Conservation (phyloP, 805 yeast genomes). For the Cyberlindnera veronae region DNA sequence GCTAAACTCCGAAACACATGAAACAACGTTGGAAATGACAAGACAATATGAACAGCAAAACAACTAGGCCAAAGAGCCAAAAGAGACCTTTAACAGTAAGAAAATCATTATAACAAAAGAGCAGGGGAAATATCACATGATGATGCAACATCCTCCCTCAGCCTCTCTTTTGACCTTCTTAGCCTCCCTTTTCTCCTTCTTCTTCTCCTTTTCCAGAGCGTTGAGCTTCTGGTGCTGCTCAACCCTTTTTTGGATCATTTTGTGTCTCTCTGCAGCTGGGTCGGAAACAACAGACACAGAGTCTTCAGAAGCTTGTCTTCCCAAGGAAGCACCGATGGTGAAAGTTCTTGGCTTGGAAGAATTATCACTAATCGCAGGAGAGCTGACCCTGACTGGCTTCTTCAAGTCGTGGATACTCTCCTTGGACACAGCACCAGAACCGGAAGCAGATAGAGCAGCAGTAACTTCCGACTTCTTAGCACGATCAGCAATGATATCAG, state of each 20-base stretch:
- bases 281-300: background rate
- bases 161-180: background rate
- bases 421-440: too few species aligned
- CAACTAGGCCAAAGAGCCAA: too few species aligned
- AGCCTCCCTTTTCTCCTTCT: background rate
- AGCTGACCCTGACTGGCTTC: background rate
- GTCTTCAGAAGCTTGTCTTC: background rate
- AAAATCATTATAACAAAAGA: background rate
- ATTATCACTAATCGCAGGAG: conserved; percentile 1
- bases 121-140: conserved; percentile 9
- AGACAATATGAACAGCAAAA: background rate
- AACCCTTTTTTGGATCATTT: conserved; percentile 1
- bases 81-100: too few species aligned
- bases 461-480: background rate
- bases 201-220: background rate
- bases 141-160: conserved; percentile 9
- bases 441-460: background rate
- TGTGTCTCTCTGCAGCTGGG: background rate
- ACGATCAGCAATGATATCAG: conserved; percentile 1
- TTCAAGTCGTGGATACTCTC: background rate
- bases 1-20: too few species aligned
- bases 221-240: background rate
- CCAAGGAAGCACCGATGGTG: conserved; percentile 14
- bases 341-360: conserved; percentile 6
- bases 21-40: too few species aligned